Conservation (phyloP, 352 stramenopile genomes). For the Globisporangium sylvaticum region DNA sequence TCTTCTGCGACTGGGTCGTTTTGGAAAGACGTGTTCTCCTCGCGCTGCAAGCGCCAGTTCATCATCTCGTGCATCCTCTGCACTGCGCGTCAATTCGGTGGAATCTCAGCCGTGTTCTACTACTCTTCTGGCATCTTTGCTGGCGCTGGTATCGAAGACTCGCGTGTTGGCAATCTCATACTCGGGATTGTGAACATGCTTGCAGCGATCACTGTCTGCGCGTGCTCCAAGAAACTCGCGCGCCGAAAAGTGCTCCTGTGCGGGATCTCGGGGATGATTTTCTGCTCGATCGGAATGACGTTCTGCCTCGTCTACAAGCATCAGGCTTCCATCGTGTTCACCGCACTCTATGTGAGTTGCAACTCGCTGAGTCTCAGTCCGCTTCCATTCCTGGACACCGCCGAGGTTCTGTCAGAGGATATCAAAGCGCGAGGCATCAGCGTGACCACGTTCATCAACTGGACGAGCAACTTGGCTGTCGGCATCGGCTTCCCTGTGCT, state of each 20-base stretch:
- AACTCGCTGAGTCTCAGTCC: conserved; percentile 39
- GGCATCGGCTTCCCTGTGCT: conserved; percentile 30
- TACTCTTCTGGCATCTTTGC: conserved; percentile 43
- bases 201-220: conserved; percentile 23
- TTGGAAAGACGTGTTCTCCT: conserved; percentile 25
- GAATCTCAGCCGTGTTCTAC: conserved; percentile 38
- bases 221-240: conserved; percentile 30
- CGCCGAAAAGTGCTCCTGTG: conserved; percentile 24
- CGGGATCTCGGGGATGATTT: conserved; percentile 30
- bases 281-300: conserved; percentile 33
- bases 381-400: conserved; percentile 33
- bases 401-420: conserved; percentile 38
- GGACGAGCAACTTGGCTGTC: conserved; percentile 34
- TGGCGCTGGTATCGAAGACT: conserved; percentile 31
- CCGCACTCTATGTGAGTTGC: conserved; percentile 29
- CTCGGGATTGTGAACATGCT: conserved; percentile 25
- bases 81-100: conserved; percentile 31
- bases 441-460: conserved; percentile 38
- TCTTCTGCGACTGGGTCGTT: conserved; percentile 13
- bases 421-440: conserved; percentile 33
- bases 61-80: conserved; percentile 32
- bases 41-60: conserved; percentile 31
- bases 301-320: conserved; percentile 27
- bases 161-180: conserved; percentile 31
- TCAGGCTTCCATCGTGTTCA: conserved; percentile 22